phyloP scores from a whole-genome alignment of 2,329 filamentous ascomycete genomes.

The Trichoderma atroviride region DNA sequence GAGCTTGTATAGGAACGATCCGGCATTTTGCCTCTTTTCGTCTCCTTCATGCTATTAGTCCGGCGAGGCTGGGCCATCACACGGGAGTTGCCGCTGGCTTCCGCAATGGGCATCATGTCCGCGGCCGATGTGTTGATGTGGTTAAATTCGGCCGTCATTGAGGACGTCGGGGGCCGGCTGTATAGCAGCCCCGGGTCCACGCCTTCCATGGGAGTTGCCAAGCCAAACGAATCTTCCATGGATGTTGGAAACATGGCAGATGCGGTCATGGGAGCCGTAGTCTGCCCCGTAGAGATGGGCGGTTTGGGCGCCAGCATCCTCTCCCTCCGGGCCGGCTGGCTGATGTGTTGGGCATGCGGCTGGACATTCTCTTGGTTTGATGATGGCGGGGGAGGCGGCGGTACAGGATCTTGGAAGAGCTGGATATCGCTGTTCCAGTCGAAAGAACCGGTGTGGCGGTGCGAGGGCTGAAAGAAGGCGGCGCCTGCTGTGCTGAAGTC shows the following conservation, averaged over 20 bases:
- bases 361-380: conserved; percentile 42
- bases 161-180: conserved; percentile 53
- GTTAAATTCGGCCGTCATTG: conserved; percentile 46
- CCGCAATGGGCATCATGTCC: conserved; percentile 35
- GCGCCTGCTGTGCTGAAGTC: conserved; percentile 54
- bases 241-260: conserved; percentile 46
- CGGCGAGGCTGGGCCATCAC: conserved; percentile 47
- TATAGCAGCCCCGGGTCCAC: conserved; percentile 64
- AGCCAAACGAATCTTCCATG: conserved; percentile 56
- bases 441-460: conserved; percentile 55
- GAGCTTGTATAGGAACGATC: conserved; percentile 51
- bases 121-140: conserved; percentile 36
- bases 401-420: conserved; percentile 52
- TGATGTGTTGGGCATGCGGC: conserved; percentile 28
- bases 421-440: conserved; percentile 61
- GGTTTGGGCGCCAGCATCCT: conserved; percentile 56
- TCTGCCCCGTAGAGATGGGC: conserved; percentile 41
- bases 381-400: conserved; percentile 38
- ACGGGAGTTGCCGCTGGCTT: conserved; percentile 34
- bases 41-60: conserved; percentile 50
- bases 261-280: not conserved
- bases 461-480: conserved; percentile 47
- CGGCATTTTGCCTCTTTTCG: conserved; percentile 45
- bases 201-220: conserved; percentile 49
- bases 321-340: conserved; percentile 45